A percentile compares a stretch with the other conserved stretches of the same genome.
Conservation (phyloP, 2,329 filamentous ascomycete species). For the Thielaviopsis ethacetica region DNA sequence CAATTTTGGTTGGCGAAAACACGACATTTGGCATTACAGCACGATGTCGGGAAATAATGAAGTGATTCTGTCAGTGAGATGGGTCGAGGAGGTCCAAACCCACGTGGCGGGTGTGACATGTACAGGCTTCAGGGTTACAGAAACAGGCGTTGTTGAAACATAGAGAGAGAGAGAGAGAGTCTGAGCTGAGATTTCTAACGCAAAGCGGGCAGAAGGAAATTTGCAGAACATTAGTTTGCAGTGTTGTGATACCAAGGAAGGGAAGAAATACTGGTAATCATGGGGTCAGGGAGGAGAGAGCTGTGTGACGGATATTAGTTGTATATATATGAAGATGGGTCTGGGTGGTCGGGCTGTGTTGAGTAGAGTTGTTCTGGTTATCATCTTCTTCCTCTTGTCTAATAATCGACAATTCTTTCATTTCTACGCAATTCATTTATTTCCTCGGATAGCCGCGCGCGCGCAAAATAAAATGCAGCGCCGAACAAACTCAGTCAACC, state of each 20-base stretch:
- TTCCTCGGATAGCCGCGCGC: background rate
- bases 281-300: no score
- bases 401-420: no score
- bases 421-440: background rate
- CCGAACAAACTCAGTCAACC: conserved; percentile 7
- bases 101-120: background rate
- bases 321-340: no score
- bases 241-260: no score
- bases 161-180: background rate
- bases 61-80: background rate
- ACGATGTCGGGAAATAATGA: background rate
- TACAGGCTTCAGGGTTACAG: background rate
- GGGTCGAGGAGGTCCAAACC: background rate
- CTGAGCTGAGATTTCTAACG: background rate
- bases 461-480: background rate
- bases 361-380: no score
- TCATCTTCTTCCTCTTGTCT: no score
- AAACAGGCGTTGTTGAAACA: background rate
- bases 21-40: background rate
- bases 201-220: no score
- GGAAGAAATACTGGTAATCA: no score
- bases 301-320: no score
- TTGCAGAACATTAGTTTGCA: no score
- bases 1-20: background rate
- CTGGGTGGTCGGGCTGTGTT: no score